Base-by-base conservation (phyloP, 2,329 filamentous ascomycete genomes). In the Alternaria gansuensis region DNA sequence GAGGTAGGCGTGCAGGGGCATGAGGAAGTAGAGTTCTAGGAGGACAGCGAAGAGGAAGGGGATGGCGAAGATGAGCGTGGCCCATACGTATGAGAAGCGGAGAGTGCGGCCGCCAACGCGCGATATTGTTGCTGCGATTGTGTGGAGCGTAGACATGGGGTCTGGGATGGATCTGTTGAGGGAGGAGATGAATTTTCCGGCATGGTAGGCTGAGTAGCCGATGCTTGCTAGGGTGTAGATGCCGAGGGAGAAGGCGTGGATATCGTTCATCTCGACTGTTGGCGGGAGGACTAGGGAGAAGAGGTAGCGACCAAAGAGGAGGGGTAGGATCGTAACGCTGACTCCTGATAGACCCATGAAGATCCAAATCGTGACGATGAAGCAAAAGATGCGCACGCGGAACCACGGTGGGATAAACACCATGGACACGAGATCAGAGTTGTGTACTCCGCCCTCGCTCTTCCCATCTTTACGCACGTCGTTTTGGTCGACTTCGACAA, bases 171-270 rank as follows among this genome's bases (percentile, higher is more conserved):
- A 69, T 3, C 60, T 43, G 28, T 71, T 66, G 33, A 78, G 61
- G 26, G 67, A 64, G 2, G 59, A 53, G 51, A 71, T 37, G 50
- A 76, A 82, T 66, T 72, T 88, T 85, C 64, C 87, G 80, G 28
- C 84, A 66, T 40, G 85, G 51, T 70, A 76, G 45, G 56, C 46
- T 7, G 67, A 78, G 74, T 93, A 96, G 3, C 85, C 80, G 1
- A 86, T 71, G 4, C 86, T 87, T 10, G 91, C 92, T 4, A 97
- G 82, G 26, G 92, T 82, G 74, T 96, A 97, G 39, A 96, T 85
- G 13, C 95, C 95, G 29, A 95, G 88, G 51, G 92, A 96, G 76
- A 97, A 97, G 11, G 95, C 94, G 71, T 99, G 98, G 26, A 99
- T 90, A 75, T 99, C 95, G 77, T 98, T 99, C 73, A 94, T 90